Base-by-base conservation (phyloP, 2,329 filamentous ascomycete species). In the Nannizzia gypsea region DNA sequence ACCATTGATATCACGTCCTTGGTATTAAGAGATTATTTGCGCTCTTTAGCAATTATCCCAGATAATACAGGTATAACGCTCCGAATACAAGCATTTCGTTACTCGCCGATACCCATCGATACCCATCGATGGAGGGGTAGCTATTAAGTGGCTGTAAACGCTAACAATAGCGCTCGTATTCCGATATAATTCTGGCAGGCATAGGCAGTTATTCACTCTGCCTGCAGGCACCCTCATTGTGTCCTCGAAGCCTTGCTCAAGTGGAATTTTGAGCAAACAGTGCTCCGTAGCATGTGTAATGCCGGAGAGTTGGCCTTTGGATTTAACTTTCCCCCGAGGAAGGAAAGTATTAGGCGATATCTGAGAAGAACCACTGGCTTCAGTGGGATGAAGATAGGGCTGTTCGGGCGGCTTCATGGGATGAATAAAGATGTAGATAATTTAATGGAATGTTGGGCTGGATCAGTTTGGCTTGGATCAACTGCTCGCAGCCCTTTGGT, bases 71-170 rank as follows among this genome's bases (percentile, higher is more conserved):
- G 57, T 17, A 56, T 70, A 66, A 69, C 57, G 68, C 66, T 17
- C 50, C 66, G 8, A 66, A 69, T 54, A 70, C 69, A 62, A 69
- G 69, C 5, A 28, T 70, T 15, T 63, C 70, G 8, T 61, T 70
- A 2, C 50, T 20, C 2, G 13, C 22, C 2, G 42, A 61, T 44
- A 52, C 68, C 11, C 69, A 69, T 58, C 2, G n/a, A n/a, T n/a
- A n/a, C n/a, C n/a, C n/a, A n/a, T n/a, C n/a, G n/a, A n/a, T n/a
- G n/a, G n/a, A n/a, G n/a, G n/a, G n/a, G n/a, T 38, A 28, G 22
- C 9, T 70, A 66, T 60, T 6, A 17, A 4, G 28, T 70, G 24
- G 65, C 65, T 4, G 64, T 70, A 5, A 67, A 70, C 44, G 67
- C 65, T 8, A 60, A 67, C 44, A 55, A 61, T 34, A 38, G 42